These are phyloP conservation scores for Cornus suecica DNA, from an alignment of 148 eudicot species.

Conservation along the genomic window DNA sequence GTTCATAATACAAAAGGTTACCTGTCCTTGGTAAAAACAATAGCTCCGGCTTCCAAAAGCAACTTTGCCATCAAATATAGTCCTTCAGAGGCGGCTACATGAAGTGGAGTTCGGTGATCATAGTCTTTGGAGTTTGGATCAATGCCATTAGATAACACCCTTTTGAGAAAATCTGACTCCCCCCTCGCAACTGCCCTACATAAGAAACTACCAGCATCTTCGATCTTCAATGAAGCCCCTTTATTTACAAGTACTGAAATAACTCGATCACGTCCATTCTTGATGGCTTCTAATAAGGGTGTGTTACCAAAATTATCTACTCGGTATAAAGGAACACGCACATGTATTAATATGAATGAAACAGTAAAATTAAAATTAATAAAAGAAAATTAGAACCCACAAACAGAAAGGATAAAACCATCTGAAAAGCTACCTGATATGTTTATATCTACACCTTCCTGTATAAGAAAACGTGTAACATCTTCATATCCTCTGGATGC, in stretches of 20 bases:
- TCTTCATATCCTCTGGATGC: conserved; percentile 84
- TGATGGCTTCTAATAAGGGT: conserved; percentile 79
- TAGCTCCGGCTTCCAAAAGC: conserved; percentile 79
- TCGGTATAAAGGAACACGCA: neutral
- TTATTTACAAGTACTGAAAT: conserved; percentile 49
- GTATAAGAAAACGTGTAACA: conserved; percentile 54
- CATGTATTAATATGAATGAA: neutral
- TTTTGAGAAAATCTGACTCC: conserved; percentile 50
- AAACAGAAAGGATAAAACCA: neutral
- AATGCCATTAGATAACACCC: conserved; percentile 59
- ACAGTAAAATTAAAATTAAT: neutral
- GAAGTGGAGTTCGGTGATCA: conserved; percentile 83
- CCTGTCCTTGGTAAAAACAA: conserved; percentile 74
- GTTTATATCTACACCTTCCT: conserved; percentile 65
- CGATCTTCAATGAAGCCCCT: conserved; percentile 58
- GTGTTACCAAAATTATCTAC: conserved; percentile 80
- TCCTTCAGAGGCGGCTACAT: conserved; percentile 79
- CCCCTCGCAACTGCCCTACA: conserved; percentile 64
- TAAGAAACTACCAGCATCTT: conserved; percentile 63
- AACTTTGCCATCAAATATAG: conserved; percentile 63
- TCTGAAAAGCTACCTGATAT: conserved; percentile 45
- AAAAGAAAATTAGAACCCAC: neutral
- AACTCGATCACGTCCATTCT: conserved; percentile 69
- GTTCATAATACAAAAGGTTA: conserved; percentile 14
- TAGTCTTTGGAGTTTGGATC: conserved; percentile 74